Percentiles rank a stretch among this genome's conserved stretches.
Evolutionary conservation across 75 land plant genomes (phyloP).

Genomic region (Chamaecyparis obtusa): DNA sequence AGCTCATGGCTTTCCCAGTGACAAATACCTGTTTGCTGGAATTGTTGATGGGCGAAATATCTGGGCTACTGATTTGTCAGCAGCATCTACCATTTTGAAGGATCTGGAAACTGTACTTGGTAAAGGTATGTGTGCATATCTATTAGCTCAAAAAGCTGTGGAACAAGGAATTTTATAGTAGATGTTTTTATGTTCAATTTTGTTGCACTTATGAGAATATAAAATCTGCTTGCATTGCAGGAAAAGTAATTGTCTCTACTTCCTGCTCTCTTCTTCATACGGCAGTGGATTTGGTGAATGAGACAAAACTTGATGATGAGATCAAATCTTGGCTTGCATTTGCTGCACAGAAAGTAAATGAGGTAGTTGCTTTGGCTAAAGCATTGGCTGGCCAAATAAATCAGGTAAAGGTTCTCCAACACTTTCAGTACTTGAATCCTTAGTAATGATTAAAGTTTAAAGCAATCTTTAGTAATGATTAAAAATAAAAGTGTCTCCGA

Average conservation of each 20-base stretch:
- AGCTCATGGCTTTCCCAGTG: slow-evolving; percentile 25
- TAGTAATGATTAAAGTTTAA: neutral
- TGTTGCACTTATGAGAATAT: neutral
- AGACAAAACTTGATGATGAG: slow-evolving; percentile 74
- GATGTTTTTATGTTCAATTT: neutral
- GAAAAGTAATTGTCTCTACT: slow-evolving; percentile 71
- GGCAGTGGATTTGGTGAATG: slow-evolving; percentile 79
- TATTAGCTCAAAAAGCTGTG: neutral
- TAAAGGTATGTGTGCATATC: slow-evolving; percentile 20
- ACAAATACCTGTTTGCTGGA: slow-evolving; percentile 37
- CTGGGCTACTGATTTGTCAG: slow-evolving; percentile 45
- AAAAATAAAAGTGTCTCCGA: neutral
- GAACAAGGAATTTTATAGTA: neutral
- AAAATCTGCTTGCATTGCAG: slow-evolving; percentile 29
- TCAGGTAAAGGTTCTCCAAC: slow-evolving; percentile 31
- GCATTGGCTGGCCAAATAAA: slow-evolving; percentile 59
- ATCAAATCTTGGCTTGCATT: slow-evolving; percentile 84
- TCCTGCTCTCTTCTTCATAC: slow-evolving; percentile 85
- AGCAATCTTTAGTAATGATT: neutral
- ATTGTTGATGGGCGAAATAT: slow-evolving; percentile 43
- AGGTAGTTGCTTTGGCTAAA: slow-evolving; percentile 75
- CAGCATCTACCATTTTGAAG: slow-evolving; percentile 19
- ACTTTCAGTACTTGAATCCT: neutral
- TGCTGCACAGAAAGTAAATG: slow-evolving; percentile 79
- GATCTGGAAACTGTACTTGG: slow-evolving; percentile 21